Evolutionary conservation across 1,284 basidiomycete genomes (phyloP), one percentile per base, ranked within the genome.

Genomic region (Heterobasidion irregulare): DNA sequence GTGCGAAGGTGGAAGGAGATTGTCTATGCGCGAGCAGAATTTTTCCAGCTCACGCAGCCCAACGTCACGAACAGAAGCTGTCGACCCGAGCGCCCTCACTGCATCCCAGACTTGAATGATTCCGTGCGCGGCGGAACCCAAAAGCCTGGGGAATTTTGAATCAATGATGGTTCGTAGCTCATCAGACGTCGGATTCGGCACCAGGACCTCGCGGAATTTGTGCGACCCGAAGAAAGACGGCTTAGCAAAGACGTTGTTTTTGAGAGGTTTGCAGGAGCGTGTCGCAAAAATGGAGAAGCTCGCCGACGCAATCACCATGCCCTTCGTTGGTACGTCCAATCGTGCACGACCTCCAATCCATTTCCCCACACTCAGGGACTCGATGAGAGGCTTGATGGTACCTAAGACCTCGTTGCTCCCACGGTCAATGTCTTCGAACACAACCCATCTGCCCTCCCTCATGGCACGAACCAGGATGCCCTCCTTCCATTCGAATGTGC

Each of bases 401-500:
- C 90, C 90, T 6, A 97, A 79, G 6, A 97, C 86, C 65, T 98
- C 94, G 58, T 78, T 85, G 57, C 88, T 89, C 12, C 87, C 94
- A 53, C 85, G 79, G 70, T 99, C 97, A 50, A 99, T 85, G 65
- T 98, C 94, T 66, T 97, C 89, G 47, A 99, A 81, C 2, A 99
- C 84, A 2, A 99, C 77, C 96, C 97, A 99, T 65, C 86, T 85
- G 12, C 97, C 97, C 61, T 92, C 85, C 46, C 85, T 81, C 75
- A 99, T 89, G 0, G 96, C 91, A 49, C 91, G 89, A 6, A 96
- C 86, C 48, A 99, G 76, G 0, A 95, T 89, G 10, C 97, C 97
- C 62, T 99, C 95, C 67, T 91, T 91, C 90, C 95, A 99, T 65
- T 96, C 92, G 63, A 99, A 99, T 0, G 86, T 86, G 9, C 97